These are phyloP conservation scores for Dothistroma pini DNA, from an alignment of 2,329 filamentous ascomycete genomes.

Conservation along the genomic window DNA sequence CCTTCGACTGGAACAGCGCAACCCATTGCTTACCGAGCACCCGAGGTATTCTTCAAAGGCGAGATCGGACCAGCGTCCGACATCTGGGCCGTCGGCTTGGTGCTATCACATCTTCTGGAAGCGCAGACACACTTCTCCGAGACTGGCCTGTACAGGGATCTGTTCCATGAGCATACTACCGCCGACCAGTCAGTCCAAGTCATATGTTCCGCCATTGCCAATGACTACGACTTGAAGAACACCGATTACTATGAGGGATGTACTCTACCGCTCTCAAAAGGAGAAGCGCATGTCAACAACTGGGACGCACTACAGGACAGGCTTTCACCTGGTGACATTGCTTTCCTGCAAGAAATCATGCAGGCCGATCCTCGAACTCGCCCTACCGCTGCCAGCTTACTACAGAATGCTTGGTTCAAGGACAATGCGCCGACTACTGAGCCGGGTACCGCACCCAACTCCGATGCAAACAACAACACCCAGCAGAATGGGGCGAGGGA, in stretches of 20 bases:
- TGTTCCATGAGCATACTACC: slow-evolving; percentile 13
- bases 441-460: not conserved
- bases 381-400: slow-evolving; percentile 18
- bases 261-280: slow-evolving; percentile 18
- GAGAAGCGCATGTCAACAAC: slow-evolving; percentile 19
- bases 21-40: slow-evolving; percentile 30
- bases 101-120: slow-evolving; percentile 31
- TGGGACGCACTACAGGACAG: slow-evolving; percentile 27
- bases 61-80: slow-evolving; percentile 28
- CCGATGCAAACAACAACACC: not conserved
- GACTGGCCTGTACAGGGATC: slow-evolving; percentile 29
- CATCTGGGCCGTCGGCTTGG: slow-evolving; percentile 30
- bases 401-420: not conserved
- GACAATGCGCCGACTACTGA: not conserved
- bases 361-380: slow-evolving; percentile 25
- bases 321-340: slow-evolving; percentile 16
- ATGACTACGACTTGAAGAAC: slow-evolving; percentile 29
- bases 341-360: slow-evolving; percentile 27
- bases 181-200: slow-evolving; percentile 22
- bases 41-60: slow-evolving; percentile 31
- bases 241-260: slow-evolving; percentile 24
- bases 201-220: slow-evolving; percentile 21
- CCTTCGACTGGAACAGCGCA: slow-evolving; percentile 27
- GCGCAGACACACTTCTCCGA: slow-evolving; percentile 25
- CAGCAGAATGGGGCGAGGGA: too few species aligned